Evolutionary conservation across 345 rosid genomes (phyloP).

Genomic region (Cardamine resedifolia): DNA sequence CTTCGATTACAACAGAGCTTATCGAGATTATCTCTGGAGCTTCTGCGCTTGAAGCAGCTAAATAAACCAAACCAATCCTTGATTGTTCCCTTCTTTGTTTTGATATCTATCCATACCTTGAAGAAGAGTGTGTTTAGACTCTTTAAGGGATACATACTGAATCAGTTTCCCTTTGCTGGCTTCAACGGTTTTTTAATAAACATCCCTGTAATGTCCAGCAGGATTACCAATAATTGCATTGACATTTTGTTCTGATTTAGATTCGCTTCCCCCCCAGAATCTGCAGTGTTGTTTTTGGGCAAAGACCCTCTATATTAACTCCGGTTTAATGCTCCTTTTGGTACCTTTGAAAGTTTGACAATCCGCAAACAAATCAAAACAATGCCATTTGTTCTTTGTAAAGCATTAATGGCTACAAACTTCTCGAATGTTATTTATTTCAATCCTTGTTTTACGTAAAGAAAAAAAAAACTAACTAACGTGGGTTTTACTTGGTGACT

Average conservation of each 20-base stretch:
- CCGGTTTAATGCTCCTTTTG: not conserved
- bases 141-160: not conserved
- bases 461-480: too few relatives aligned
- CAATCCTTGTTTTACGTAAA: too few relatives aligned
- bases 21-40: constrained; percentile 98
- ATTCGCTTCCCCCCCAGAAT: not conserved
- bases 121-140: constrained; percentile 23
- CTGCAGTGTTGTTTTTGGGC: not conserved
- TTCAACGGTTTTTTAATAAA: constrained; percentile 21
- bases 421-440: too few relatives aligned
- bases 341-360: not conserved
- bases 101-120: constrained; percentile 23
- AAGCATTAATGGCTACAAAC: too few relatives aligned
- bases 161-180: constrained; percentile 18
- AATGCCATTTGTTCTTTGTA: not conserved
- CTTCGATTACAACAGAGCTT: constrained; percentile 94
- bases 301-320: too few relatives aligned
- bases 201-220: constrained; percentile 20
- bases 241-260: not conserved
- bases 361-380: too few relatives aligned
- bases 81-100: not conserved
- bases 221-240: constrained; percentile 24
- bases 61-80: constrained; percentile 20
- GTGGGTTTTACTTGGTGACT: not conserved
- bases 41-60: constrained; percentile 66